These are phyloP conservation scores for Eucalyptus tenuipes DNA, from an alignment of 345 rosid genomes.

Conservation along the genomic window DNA sequence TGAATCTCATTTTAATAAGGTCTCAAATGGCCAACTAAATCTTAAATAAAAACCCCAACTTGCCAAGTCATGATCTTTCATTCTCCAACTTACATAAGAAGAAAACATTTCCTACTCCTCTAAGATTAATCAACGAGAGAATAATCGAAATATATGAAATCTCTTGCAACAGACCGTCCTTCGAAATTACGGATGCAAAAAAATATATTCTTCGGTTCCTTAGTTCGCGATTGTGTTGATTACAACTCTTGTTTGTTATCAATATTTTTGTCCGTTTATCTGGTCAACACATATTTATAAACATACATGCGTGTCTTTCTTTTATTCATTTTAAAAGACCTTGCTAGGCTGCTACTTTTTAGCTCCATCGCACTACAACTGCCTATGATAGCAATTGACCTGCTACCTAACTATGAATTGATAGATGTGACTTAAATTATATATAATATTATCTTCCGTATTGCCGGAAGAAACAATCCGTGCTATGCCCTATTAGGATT, in stretches of 20 bases:
- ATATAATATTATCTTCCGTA: neutral
- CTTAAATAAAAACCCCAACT: neutral
- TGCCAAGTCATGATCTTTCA: neutral
- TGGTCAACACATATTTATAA: neutral
- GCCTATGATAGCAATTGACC: neutral
- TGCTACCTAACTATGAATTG: neutral
- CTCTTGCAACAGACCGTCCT: neutral
- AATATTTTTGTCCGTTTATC: neutral
- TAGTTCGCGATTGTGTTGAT: neutral
- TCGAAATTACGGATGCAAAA: neutral
- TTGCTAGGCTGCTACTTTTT: neutral
- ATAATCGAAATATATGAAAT: neutral
- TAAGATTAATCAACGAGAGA: neutral
- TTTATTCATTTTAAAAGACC: neutral
- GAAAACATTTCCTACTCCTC: neutral
- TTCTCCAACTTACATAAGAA: neutral
- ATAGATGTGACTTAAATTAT: neutral
- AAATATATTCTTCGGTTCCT: neutral
- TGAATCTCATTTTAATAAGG: accelerated
- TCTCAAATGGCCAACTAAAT: neutral
- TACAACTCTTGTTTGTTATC: neutral
- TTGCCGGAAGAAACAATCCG: neutral
- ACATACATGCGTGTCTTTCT: neutral
- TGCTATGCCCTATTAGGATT: neutral
- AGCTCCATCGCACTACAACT: neutral